Conservation (phyloP, 306 rosid species). For the Castanea crenata region DNA sequence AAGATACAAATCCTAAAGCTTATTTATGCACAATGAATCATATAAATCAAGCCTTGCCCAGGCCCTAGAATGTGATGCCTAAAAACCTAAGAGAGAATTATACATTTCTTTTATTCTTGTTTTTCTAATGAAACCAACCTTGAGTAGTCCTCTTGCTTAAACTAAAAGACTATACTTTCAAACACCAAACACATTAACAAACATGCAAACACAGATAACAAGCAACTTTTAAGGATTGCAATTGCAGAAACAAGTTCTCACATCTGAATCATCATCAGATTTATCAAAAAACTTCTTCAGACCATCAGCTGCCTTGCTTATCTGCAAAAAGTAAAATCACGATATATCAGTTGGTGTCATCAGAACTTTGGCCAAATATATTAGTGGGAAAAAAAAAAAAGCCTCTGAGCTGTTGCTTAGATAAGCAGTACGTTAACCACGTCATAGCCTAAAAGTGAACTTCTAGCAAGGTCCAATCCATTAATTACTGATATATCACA, state of each 20-base stretch:
- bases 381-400: background rate
- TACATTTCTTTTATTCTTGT: background rate
- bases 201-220: conserved; percentile 5
- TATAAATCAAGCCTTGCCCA: background rate
- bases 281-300: conserved; percentile 58
- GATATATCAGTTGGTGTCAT: too few species aligned
- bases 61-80: background rate
- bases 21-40: background rate
- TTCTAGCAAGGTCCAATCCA: background rate
- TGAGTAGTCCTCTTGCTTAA: background rate
- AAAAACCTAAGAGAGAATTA: too few species aligned
- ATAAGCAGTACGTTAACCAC: background rate
- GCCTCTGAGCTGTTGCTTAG: background rate
- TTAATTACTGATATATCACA: background rate
- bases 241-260: conserved; percentile 28
- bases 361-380: background rate
- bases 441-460: background rate
- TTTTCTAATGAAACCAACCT: background rate
- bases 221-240: conserved; percentile 11
- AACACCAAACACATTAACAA: background rate
- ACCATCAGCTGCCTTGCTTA: conserved; percentile 51
- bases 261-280: conserved; percentile 66
- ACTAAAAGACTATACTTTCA: background rate
- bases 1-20: too few species aligned
- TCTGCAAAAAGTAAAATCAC: conserved; percentile 16